Evolutionary conservation across 164 flowering plant genomes (phyloP), one percentile per base, ranked within the genome.

Genomic region (Magnolia kwangsiensis): DNA sequence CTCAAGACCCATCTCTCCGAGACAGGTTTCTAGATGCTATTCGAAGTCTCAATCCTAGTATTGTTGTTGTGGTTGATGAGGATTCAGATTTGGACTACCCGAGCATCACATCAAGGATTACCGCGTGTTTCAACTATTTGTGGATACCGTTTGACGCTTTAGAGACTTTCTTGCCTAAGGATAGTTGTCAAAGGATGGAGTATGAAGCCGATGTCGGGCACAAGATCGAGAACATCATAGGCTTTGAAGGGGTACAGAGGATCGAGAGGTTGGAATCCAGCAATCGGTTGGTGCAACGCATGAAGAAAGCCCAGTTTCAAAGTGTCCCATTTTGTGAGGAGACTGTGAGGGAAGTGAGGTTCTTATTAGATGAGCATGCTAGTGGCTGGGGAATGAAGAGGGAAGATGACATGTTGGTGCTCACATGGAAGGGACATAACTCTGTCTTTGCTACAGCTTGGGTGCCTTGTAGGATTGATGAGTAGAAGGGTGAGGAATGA

Each of bases 381-480:
- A 87, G 94, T 76, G 95, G 97, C 2, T 92, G 97, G 97, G 97
- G 97, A 4, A 90, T 90, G 95, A 92, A 92, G 85, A 87, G 80
- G 63, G 95, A 88, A 74, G 97, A 92, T 23, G 92, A 88, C 31
- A 85, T 79, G 85, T 67, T 91, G 82, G 89, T 88, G 51, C 89
- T 92, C 72, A 92, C 97, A 73, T 92, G 95, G 95, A 92, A 92
- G 70, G 97, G 95, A 31, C 95, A 92, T 84, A 90, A 86, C 73
- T 84, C 94, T 1, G 88, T 92, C 23, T 92, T 85, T 81, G 94
- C 91, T n/a, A 84, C 91, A 16, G 87, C 89, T 85, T 92, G 97
- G 97, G 64, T 78, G 8, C 78, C 78, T n/a, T 29, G 13, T 37
- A 75, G 55, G 21, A 21, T 75, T 51, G 63, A 67, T 67, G 77